A percentile compares a stretch with the other conserved stretches of the same genome.
These are phyloP conservation scores for Coemansia pectinata DNA, from an alignment of 192 early-diverging fungal species.

Conservation along the genomic window DNA sequence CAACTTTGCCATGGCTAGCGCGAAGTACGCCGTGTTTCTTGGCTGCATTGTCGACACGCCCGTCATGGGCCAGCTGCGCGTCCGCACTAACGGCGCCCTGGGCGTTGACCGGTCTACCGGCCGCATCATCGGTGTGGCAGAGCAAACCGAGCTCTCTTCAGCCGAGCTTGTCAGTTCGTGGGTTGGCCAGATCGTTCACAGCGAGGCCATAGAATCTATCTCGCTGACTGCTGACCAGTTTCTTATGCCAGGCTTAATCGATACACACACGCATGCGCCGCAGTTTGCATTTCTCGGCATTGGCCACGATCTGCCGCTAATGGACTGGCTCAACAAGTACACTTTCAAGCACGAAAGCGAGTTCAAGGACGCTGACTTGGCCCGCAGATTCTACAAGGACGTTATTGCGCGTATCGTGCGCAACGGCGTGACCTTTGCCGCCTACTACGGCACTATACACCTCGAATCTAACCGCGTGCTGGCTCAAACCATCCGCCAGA, in stretches of 20 bases:
- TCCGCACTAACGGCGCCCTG: constrained; percentile 64
- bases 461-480: constrained; percentile 70
- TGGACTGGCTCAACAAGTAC: constrained; percentile 88
- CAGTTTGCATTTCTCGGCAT: constrained; percentile 88
- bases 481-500: constrained; percentile 67
- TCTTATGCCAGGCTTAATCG: constrained; percentile 87
- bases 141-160: not conserved
- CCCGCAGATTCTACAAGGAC: constrained; percentile 64
- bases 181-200: constrained; percentile 13
- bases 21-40: constrained; percentile 51
- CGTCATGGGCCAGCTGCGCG: constrained; percentile 63
- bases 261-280: constrained; percentile 94
- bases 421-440: constrained; percentile 88
- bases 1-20: constrained; percentile 11
- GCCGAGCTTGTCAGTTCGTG: constrained; percentile 27
- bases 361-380: constrained; percentile 70
- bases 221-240: constrained; percentile 64
- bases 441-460: constrained; percentile 93
- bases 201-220: constrained; percentile 12
- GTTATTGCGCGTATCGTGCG: constrained; percentile 70
- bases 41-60: constrained; percentile 72
- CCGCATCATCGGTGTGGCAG: constrained; percentile 63
- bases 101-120: constrained; percentile 65
- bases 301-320: constrained; percentile 86
- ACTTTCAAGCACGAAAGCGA: constrained; percentile 85